A percentile compares a stretch with the other conserved stretches of the same genome.
These are phyloP conservation scores for Yarrowia sp. DNA, from an alignment of 805 yeast genomes.

Conservation along the genomic window DNA sequence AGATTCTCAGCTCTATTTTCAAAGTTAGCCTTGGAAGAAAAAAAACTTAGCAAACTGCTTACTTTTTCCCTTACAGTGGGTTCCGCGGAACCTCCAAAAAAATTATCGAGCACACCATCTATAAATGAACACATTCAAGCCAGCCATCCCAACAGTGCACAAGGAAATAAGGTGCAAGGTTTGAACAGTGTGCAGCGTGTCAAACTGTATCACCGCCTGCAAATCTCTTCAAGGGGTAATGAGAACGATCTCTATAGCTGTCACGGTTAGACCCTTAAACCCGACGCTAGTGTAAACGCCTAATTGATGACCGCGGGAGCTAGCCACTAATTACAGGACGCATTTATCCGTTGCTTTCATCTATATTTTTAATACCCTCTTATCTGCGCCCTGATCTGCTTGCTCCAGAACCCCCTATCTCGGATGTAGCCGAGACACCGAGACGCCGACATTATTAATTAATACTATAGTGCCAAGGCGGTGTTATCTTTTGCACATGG, in stretches of 20 bases:
- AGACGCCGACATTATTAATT: neutral
- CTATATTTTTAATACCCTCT: neutral
- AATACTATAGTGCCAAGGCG: neutral
- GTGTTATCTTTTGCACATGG: neutral
- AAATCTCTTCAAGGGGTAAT: no score
- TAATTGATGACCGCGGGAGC: neutral
- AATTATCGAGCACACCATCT: neutral
- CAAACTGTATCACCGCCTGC: no score
- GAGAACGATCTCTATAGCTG: no score
- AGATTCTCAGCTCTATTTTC: no score
- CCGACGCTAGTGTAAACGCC: conserved; percentile 8
- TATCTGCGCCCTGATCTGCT: neutral
- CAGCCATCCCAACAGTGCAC: no score
- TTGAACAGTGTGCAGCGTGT: no score
- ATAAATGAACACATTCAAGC: no score
- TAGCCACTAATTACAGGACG: no score
- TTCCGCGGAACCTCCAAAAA: neutral
- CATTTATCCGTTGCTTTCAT: no score
- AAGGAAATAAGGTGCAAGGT: no score
- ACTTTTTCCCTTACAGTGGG: neutral
- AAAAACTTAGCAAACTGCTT: neutral
- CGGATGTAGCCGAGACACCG: neutral
- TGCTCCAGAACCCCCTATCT: conserved; percentile 5
- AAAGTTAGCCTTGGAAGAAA: conserved; percentile 1
- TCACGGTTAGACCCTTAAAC: neutral